These are phyloP conservation scores for Uronychia setigera DNA, from an alignment of 73 alveolate genomes.

Conservation along the genomic window DNA sequence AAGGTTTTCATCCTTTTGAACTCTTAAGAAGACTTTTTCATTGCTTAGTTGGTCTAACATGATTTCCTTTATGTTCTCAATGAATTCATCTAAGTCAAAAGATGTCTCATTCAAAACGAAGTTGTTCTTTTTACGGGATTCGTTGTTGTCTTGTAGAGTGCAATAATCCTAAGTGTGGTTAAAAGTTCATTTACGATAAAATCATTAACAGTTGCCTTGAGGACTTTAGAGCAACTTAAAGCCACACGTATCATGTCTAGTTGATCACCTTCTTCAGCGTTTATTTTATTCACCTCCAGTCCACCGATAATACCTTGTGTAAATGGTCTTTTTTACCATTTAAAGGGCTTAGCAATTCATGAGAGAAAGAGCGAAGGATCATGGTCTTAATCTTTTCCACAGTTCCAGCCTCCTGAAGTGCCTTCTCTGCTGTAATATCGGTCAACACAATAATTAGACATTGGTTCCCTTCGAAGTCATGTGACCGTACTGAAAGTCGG, in stretches of 20 bases:
- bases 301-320: not conserved
- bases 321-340: not conserved
- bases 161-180: not conserved
- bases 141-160: not conserved
- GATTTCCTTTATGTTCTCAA: constrained; percentile 21
- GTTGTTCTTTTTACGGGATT: not conserved
- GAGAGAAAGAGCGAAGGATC: constrained; percentile 6
- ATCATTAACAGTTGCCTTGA: constrained; percentile 32
- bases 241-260: not conserved
- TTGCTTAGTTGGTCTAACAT: constrained; percentile 26
- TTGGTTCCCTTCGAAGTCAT: not conserved
- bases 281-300: not conserved
- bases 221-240: constrained; percentile 21
- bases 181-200: constrained; percentile 17
- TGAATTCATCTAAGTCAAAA: constrained; percentile 19
- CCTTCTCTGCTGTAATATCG: not conserved
- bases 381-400: constrained; percentile 10
- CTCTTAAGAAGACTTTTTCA: constrained; percentile 35
- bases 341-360: constrained; percentile 2
- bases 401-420: not conserved
- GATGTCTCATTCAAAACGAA: constrained; percentile 4
- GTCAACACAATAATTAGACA: not conserved
- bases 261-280: not conserved
- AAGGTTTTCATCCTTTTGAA: constrained; percentile 20
- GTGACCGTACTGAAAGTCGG: not conserved